Base-by-base conservation (phyloP, 164 flowering plant genomes). In the Nymphaea thermarum region DNA sequence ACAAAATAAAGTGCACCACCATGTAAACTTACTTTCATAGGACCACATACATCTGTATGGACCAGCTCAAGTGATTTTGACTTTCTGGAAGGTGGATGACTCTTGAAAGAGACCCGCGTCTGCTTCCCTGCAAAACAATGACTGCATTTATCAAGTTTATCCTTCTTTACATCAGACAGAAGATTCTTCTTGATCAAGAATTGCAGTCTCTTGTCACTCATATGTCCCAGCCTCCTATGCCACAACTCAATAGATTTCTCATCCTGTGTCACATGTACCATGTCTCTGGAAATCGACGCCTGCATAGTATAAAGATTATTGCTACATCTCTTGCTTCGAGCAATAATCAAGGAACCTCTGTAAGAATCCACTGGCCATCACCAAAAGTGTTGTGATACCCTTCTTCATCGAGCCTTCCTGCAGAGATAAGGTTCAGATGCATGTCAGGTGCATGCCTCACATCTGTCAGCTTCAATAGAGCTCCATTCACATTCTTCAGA, bases 161-260 rank as follows among this genome's bases (percentile, higher is more conserved):
- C 15, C 36, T 41, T 4, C 42, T 66, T 66, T 6, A 47, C 36
- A 4, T 42, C 17, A 7, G 61, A 17, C 0, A 65, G 57, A 55
- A 66, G 59, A 11, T 66, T 66, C 67, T 47, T 66, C 57, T 66
- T 66, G 5, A 41, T 6, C n/a, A 67, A 67, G 61, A 67, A 16
- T 41, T 18, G 4, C 44, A 55, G 36, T 41, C 62, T 16, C 62
- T 53, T 45, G 6, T 66, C 12, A 43, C 42, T 66, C 57, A 66
- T 66, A 36, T 44, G 57, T 42, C 60, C 67, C 47, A 66, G 68
- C n/a, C 68, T 66, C 62, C 55, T 66, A 14, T 66, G 68, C n/a
- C 62, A 55, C 47, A 36, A 55, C 60, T 55, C 60, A 55, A 55
- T 55, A 8, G 60, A 1, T 8, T 16, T 16, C 60, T 55, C 60